phyloP scores from a whole-genome alignment of 2,329 filamentous ascomycete species.

The Didymellaceae sp. region DNA sequence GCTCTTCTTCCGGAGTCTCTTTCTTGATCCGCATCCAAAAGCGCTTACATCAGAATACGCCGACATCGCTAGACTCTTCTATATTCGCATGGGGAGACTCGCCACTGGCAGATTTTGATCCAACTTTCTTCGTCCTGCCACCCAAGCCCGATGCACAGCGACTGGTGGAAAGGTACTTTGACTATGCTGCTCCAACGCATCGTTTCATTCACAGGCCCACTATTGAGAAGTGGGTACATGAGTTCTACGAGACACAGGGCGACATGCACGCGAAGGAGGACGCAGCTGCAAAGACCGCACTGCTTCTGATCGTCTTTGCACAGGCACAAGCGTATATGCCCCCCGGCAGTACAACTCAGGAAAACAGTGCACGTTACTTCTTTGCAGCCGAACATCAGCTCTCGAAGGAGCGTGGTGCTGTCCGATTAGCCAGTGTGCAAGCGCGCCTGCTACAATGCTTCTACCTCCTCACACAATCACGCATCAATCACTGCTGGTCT shows the following conservation, averaged over 20 bases:
- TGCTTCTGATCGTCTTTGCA: constrained; percentile 62
- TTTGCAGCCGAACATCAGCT: constrained; percentile 53
- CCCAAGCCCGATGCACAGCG: constrained; percentile 52
- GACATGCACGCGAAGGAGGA: constrained; percentile 51
- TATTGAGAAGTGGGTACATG: constrained; percentile 54
- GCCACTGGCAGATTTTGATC: constrained; percentile 54
- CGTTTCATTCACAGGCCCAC: constrained; percentile 63
- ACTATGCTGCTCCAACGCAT: constrained; percentile 66
- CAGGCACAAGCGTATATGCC: constrained; percentile 56
- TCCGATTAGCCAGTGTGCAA: constrained; percentile 64
- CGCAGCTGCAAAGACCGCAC: constrained; percentile 52
- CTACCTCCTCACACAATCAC: constrained; percentile 64
- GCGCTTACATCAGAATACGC: constrained; percentile 52
- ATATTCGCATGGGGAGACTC: constrained; percentile 61
- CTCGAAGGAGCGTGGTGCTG: constrained; percentile 59
- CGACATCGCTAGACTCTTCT: constrained; percentile 47
- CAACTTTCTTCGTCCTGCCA: constrained; percentile 53
- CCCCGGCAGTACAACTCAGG: constrained; percentile 31
- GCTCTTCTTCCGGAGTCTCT: constrained; percentile 56
- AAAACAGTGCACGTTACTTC: constrained; percentile 52
- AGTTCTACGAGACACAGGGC: constrained; percentile 56
- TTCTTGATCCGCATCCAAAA: constrained; percentile 60
- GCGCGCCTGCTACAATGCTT: constrained; percentile 64
- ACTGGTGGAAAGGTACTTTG: constrained; percentile 63
- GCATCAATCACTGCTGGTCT: constrained; percentile 68